A percentile compares a stretch with the other conserved stretches of the same genome.
Conservation (phyloP, 257 asterid genomes). For the Linaria vulgaris region DNA sequence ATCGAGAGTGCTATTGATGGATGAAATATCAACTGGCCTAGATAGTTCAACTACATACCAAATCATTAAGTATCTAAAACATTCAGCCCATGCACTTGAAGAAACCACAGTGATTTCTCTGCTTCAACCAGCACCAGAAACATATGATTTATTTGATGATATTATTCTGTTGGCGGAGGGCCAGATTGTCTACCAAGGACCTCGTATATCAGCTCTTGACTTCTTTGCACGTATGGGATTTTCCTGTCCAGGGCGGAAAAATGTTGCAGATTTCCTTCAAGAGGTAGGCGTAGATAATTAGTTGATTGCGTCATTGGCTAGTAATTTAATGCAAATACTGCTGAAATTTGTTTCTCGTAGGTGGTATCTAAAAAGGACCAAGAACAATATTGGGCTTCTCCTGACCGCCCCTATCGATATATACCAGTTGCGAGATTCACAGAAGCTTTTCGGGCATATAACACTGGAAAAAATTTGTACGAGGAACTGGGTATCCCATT, state of each 20-base stretch:
- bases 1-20: constrained; percentile 84
- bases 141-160: constrained; percentile 92
- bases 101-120: constrained; percentile 81
- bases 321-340: constrained; percentile 10
- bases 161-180: constrained; percentile 84
- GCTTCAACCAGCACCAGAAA: constrained; percentile 99
- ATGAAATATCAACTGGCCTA: constrained; percentile 94
- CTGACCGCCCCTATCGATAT: constrained; percentile 63
- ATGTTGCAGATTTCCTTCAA: constrained; percentile 95
- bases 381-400: constrained; percentile 82
- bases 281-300: constrained; percentile 59
- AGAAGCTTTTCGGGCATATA: constrained; percentile 68
- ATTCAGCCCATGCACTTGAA: constrained; percentile 76
- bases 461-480: constrained; percentile 59
- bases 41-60: constrained; percentile 93
- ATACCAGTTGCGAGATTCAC: constrained; percentile 65
- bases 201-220: constrained; percentile 59
- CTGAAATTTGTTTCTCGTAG: constrained; percentile 39
- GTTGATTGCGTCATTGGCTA: constrained; percentile 15
- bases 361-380: constrained; percentile 92
- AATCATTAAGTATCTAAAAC: constrained; percentile 74
- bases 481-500: constrained; percentile 65
- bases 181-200: constrained; percentile 89
- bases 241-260: constrained; percentile 79
- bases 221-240: constrained; percentile 86